These are phyloP conservation scores for Clausena lansium DNA, from an alignment of 345 rosid species.

Conservation along the genomic window DNA sequence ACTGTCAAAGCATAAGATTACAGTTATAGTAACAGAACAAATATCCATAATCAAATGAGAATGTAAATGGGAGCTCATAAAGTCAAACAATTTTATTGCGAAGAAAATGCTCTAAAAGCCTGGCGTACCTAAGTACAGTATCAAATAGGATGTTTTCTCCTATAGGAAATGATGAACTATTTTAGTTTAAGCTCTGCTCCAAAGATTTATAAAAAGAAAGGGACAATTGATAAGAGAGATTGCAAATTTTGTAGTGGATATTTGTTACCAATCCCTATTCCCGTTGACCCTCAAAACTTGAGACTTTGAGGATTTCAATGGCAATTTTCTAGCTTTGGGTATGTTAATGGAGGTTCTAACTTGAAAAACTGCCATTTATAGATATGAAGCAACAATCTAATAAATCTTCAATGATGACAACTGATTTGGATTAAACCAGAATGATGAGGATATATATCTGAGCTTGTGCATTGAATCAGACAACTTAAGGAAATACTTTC, in stretches of 20 bases:
- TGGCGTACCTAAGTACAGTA: not conserved
- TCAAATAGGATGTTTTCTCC: not conserved
- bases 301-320: not conserved
- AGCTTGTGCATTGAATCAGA: not conserved
- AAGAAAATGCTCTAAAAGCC: not conserved
- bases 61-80: not conserved
- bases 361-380: not conserved
- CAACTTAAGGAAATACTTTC: not conserved
- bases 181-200: too few species aligned
- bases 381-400: not conserved
- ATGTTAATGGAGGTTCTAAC: too few species aligned
- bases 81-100: not conserved
- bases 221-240: not conserved
- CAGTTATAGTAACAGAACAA: not conserved
- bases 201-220: not conserved
- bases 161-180: too few species aligned
- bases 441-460: too few species aligned
- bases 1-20: not conserved
- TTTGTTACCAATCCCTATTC: too few species aligned
- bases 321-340: not conserved
- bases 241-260: too few species aligned
- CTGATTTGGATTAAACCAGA: not conserved
- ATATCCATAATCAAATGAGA: not conserved
- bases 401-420: not conserved
- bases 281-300: too few species aligned